Base-by-base conservation (phyloP, 2,329 filamentous ascomycete species). In the Diaporthe sp. region DNA sequence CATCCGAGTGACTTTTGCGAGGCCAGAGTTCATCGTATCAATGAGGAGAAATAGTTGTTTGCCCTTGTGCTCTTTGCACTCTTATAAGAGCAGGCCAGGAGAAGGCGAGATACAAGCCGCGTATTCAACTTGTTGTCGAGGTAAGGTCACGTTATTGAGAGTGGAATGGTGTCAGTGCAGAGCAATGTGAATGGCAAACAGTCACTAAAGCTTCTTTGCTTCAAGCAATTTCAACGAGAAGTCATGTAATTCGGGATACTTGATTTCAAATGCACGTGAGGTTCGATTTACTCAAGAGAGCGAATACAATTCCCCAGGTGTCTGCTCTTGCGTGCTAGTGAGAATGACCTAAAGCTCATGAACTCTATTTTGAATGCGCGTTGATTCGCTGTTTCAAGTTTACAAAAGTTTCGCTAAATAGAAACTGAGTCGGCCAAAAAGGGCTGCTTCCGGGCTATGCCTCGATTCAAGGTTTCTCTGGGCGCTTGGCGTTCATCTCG, bases 401-500 rank as follows among this genome's bases (percentile, higher is more conserved):
- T 68, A 68, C 65, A 68, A 42, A 68, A 68, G 31, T 68, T 68
- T 68, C 65, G 65, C 65, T 39, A 68, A 68, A 68, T 68, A 68
- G 31, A 68, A 37, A 53, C 31, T 5, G 31, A 53, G 34, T 53
- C 44, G 46, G 28, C 65, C 46, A 28, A 68, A 68, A 53, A 68
- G 22, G 65, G 65, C 46, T 53, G 46, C 46, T n/a, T 13, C 31
- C 65, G 65, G 65, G 46, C 46, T 8, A 19, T 42, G 65, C 65
- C 65, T 68, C 65, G 65, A 68, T 53, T 68, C 65, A 68, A 68
- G 65, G 65, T 68, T 68, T 68, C 17, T 37, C 44, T 68, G 65
- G 65, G 31, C 65, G 15, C 65, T 68, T 68, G 65, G 65, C 65
- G 65, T 49, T 68, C 46, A 68, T 68, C 65, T 68, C 65, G 65